phyloP scores from a whole-genome alignment of 768 basidiomycete species.

The Udeniomyces megalosporus region DNA sequence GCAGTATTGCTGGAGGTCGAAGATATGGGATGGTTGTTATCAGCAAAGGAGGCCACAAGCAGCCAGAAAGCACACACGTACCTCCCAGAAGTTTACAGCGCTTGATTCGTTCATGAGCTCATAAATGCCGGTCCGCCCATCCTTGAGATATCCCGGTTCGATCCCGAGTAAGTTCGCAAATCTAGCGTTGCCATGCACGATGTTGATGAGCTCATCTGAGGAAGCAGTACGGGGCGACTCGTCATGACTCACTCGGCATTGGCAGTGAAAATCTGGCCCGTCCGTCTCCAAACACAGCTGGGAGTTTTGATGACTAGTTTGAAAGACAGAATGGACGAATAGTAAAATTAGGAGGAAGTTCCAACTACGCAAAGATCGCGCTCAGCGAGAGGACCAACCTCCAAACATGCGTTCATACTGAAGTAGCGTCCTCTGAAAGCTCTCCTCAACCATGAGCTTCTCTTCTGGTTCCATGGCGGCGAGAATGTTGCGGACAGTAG shows the following conservation, averaged over 20 bases:
- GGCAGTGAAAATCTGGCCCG: slow-evolving; percentile 96
- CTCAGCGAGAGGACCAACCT: slow-evolving; percentile 20
- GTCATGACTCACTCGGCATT: slow-evolving; percentile 51
- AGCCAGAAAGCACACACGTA: background rate
- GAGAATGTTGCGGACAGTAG: slow-evolving; percentile 29
- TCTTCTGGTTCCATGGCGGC: slow-evolving; percentile 36
- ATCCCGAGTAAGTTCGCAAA: slow-evolving; percentile 61
- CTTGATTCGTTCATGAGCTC: slow-evolving; percentile 96
- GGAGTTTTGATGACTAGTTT: slow-evolving; percentile 99
- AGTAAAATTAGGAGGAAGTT: background rate
- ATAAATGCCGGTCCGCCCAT: slow-evolving; percentile 87
- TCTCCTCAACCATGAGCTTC: slow-evolving; percentile 93
- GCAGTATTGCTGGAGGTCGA: slow-evolving; percentile 7
- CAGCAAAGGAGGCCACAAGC: background rate
- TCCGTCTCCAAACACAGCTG: slow-evolving; percentile 88
- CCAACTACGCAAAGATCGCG: background rate
- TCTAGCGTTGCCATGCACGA: background rate
- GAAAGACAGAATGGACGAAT: slow-evolving; percentile 44
- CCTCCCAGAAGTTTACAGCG: slow-evolving; percentile 15
- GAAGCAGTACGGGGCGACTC: background rate
- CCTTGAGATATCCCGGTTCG: slow-evolving; percentile 73
- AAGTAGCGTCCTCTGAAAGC: slow-evolving; percentile 81
- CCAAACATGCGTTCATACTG: slow-evolving; percentile 69
- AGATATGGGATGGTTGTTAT: background rate
- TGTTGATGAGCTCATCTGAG: background rate